phyloP scores from a whole-genome alignment of 2,329 filamentous ascomycete genomes.

The Peltaster fructicola region DNA sequence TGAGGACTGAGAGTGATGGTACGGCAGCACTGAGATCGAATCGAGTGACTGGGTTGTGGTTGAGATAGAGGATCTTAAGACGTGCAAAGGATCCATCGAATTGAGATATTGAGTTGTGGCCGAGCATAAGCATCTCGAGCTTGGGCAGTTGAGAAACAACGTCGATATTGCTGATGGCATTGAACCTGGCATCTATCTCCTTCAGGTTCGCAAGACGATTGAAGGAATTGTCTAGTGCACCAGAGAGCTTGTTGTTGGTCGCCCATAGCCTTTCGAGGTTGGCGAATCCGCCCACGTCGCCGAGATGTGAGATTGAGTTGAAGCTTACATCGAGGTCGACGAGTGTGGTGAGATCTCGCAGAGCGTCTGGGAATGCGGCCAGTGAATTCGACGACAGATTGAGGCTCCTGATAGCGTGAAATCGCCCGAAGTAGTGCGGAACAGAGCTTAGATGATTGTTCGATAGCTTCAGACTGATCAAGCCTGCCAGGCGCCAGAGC shows the following conservation, averaged over 20 bases:
- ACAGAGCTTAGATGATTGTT: constrained; percentile 76
- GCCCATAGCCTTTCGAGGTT: constrained; percentile 81
- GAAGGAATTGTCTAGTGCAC: constrained; percentile 53
- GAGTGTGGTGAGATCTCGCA: constrained; percentile 65
- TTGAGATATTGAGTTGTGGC: constrained; percentile 81
- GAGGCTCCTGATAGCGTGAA: constrained; percentile 60
- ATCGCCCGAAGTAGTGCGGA: constrained; percentile 67
- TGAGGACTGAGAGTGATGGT: constrained; percentile 68
- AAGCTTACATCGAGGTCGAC: constrained; percentile 95
- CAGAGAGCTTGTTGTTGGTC: constrained; percentile 79
- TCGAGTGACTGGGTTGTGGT: constrained; percentile 87
- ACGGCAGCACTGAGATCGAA: constrained; percentile 68
- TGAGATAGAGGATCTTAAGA: constrained; percentile 69
- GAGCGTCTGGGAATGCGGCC: constrained; percentile 64
- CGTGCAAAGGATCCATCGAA: constrained; percentile 80
- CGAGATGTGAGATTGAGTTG: constrained; percentile 68
- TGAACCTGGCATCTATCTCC: constrained; percentile 90
- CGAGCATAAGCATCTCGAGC: constrained; percentile 72
- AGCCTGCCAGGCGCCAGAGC: constrained; percentile 52
- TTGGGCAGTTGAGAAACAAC: constrained; percentile 68
- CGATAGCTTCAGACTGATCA: constrained; percentile 79
- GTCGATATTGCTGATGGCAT: constrained; percentile 74
- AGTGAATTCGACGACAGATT: constrained; percentile 92
- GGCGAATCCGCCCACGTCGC: constrained; percentile 60
- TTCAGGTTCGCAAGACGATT: constrained; percentile 58